Conservation (phyloP, 2,329 filamentous ascomycete species). For the Beauveria varroae region DNA sequence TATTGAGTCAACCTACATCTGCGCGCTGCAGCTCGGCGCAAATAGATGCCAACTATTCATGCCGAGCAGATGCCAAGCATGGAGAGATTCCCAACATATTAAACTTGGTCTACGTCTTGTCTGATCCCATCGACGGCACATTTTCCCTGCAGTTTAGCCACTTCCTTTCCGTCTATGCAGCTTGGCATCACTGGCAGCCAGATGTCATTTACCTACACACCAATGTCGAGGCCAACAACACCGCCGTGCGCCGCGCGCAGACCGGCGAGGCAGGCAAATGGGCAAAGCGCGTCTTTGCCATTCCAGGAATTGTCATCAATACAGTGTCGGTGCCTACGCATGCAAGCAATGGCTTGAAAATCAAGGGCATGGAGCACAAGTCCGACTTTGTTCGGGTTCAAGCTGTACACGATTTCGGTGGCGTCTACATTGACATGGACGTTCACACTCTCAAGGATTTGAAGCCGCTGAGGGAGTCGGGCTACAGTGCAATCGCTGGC, state of each 20-base stretch:
- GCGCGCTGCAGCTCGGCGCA: background rate
- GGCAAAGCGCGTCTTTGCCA: constrained; percentile 17
- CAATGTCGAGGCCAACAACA: constrained; percentile 19
- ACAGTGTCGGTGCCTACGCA: constrained; percentile 24
- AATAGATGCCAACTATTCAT: background rate
- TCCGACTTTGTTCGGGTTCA: constrained; percentile 18
- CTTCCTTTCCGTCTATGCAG: constrained; percentile 19
- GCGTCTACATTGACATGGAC: constrained; percentile 19
- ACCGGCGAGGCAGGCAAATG: constrained; percentile 16
- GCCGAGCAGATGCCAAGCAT: background rate
- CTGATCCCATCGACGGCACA: constrained; percentile 13
- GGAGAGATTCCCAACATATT: constrained; percentile 19
- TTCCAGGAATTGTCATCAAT: constrained; percentile 17
- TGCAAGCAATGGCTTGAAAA: constrained; percentile 14
- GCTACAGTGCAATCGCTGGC: constrained; percentile 14
- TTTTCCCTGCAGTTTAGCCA: constrained; percentile 20
- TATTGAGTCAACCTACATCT: background rate
- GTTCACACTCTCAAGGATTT: constrained; percentile 15
- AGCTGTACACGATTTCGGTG: constrained; percentile 16
- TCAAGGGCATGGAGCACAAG: constrained; percentile 15
- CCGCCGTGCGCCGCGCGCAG: constrained; percentile 23
- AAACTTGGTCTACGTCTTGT: constrained; percentile 19
- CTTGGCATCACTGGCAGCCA: constrained; percentile 16
- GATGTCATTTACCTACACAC: constrained; percentile 21
- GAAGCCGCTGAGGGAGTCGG: constrained; percentile 9